Evolutionary conservation across 768 basidiomycete genomes (phyloP).

Genomic region (Pleurotus ostreatus): DNA sequence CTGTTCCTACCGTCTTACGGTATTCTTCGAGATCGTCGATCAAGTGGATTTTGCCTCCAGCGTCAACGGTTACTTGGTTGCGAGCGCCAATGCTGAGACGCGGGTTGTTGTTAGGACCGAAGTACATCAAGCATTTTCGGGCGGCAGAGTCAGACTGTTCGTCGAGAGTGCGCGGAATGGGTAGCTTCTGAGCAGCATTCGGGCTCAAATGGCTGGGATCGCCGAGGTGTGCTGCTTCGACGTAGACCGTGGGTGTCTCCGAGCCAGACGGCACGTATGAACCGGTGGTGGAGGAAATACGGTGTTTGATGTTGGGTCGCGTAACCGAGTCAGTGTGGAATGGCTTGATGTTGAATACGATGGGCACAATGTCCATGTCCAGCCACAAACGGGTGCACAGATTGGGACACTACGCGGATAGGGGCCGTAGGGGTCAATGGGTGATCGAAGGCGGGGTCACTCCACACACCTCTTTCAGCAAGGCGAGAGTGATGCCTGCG

Average conservation of each 20-base stretch:
- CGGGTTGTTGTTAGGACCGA: conserved; percentile 79
- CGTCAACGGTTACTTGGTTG: conserved; percentile 87
- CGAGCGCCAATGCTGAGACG: conserved; percentile 77
- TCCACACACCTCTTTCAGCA: conserved; percentile 60
- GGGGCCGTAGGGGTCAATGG: conserved; percentile 17
- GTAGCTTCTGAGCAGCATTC: conserved; percentile 53
- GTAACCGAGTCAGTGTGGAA: conserved; percentile 78
- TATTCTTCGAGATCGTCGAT: conserved; percentile 81
- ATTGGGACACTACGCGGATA: conserved; percentile 55
- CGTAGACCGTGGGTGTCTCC: conserved; percentile 70
- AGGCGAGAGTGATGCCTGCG: conserved; percentile 67
- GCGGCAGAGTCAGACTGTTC: conserved; percentile 87
- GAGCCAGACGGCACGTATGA: conserved; percentile 75
- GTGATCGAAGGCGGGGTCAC: conserved; percentile 11
- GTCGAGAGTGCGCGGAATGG: conserved; percentile 73
- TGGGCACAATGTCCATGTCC: conserved; percentile 78
- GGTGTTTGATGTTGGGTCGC: conserved; percentile 76
- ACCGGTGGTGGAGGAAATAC: conserved; percentile 75
- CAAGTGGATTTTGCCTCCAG: conserved; percentile 81
- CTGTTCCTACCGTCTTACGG: conserved; percentile 62
- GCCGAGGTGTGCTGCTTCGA: conserved; percentile 52
- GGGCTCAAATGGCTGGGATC: conserved; percentile 30
- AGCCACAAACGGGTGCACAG: conserved; percentile 85
- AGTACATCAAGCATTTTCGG: conserved; percentile 81
- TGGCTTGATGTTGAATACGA: conserved; percentile 83